These are phyloP conservation scores for Knoxia roxburghii DNA, from an alignment of 257 asterid species.

Conservation along the genomic window DNA sequence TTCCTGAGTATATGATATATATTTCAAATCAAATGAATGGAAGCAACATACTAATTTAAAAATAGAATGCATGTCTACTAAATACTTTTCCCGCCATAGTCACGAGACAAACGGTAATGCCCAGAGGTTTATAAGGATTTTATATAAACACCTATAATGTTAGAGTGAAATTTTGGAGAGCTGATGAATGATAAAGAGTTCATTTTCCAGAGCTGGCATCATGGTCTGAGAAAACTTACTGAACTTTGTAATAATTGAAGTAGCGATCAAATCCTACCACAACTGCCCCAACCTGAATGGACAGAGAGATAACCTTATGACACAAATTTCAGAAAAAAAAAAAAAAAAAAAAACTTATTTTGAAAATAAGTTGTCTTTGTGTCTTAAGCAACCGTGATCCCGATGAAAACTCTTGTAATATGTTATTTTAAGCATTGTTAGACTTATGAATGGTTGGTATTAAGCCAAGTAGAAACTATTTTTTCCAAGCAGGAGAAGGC, in stretches of 20 bases:
- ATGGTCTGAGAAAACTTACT: conserved; percentile 49
- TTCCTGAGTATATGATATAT: background rate
- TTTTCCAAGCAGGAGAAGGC: conserved; percentile 13
- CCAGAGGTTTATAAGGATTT: background rate
- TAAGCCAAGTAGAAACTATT: background rate
- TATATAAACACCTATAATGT: background rate
- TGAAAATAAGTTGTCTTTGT: too few relatives aligned
- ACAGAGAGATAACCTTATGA: conserved; percentile 7
- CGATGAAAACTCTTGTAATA: background rate
- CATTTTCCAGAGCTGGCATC: background rate
- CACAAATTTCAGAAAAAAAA: background rate
- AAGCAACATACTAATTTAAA: background rate
- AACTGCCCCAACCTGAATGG: conserved; percentile 86
- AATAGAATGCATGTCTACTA: background rate
- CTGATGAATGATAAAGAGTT: background rate
- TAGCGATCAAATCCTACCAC: conserved; percentile 97
- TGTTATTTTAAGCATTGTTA: background rate
- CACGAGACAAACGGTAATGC: background rate
- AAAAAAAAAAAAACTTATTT: too few relatives aligned
- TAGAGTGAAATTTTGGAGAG: background rate
- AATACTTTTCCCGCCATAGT: background rate
- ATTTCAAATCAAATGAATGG: background rate
- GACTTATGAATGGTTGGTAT: background rate
- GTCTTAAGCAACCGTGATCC: background rate
- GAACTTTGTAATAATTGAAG: conserved; percentile 93